Evolutionary conservation across 805 yeast genomes (phyloP).

Genomic region (Schizosaccharomyces pombe): DNA sequence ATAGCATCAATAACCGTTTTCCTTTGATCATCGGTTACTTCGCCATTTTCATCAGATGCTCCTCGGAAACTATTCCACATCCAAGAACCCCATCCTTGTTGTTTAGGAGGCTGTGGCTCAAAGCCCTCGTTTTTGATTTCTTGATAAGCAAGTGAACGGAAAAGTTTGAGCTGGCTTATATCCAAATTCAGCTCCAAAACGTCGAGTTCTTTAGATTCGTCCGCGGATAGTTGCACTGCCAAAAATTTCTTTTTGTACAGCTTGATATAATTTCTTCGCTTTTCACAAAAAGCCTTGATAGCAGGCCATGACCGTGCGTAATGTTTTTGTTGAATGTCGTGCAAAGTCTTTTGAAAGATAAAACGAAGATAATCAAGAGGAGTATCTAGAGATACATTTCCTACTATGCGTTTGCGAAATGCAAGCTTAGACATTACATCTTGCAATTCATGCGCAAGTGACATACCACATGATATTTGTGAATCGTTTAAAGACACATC

Average conservation of each 20-base stretch:
- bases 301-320: conserved; percentile 76
- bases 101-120: conserved; percentile 3
- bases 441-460: conserved; percentile 33
- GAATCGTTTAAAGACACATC: conserved; percentile 64
- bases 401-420: conserved; percentile 50
- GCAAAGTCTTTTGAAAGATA: conserved; percentile 49
- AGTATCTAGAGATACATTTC: conserved; percentile 24
- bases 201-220: conserved; percentile 19
- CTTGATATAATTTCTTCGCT: conserved; percentile 41
- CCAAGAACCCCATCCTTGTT: conserved; percentile 37
- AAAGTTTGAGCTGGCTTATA: conserved; percentile 65
- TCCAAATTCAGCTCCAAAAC: conserved; percentile 34
- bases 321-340: conserved; percentile 62
- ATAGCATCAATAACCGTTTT: not conserved
- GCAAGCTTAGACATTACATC: conserved; percentile 54
- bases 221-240: conserved; percentile 10
- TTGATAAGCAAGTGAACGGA: conserved; percentile 53
- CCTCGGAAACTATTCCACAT: conserved; percentile 18
- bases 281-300: conserved; percentile 45
- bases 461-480: conserved; percentile 34
- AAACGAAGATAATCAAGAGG: conserved; percentile 67
- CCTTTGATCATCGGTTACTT: not conserved
- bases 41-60: not conserved
- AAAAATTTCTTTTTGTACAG: conserved; percentile 37
- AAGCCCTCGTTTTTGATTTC: conserved; percentile 35